Evolutionary conservation across 2,329 filamentous ascomycete species (phyloP), one percentile per base, ranked within the genome.

Genomic region (Botrytis byssoidea): DNA sequence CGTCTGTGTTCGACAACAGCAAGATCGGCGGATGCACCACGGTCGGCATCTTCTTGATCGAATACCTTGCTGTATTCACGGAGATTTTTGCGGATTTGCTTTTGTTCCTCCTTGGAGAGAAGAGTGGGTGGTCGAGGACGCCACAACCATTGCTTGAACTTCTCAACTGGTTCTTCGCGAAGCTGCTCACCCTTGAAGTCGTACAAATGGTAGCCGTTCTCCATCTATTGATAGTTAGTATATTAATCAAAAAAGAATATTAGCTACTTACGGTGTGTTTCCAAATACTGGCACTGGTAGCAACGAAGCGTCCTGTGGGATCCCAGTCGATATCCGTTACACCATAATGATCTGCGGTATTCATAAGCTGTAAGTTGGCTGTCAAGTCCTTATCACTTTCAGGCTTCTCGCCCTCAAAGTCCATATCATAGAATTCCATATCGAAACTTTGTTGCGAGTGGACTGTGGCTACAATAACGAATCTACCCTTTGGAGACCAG

Each of bases 271-370:
- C 95, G 79, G 92, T 88, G 83, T 98, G 95, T 84, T 97, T 98
- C 95, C 96, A 99, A 70, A 93, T 91, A 81, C 93, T 96, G 63
- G 95, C 95, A 86, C 94, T 97, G 60, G 93, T 97, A 75, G 95
- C 94, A 64, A 99, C 93, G 81, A 94, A 99, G 76, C 96, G 92
- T 75, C 96, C 96, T 73, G 94, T 97, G 18, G 96, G 95, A 81
- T 99, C 96, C 96, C 96, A 99, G 82, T 98, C 95, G 68, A 98
- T 91, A 81, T 99, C 95, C 40, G 96, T 99, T 71, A 99, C 92
- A 83, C 96, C 96, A 83, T 98, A 99, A 86, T 99, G 96, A 80
- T 99, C 96, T 68, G 89, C 92, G 5, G 91, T 93, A 84, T 93
- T 94, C 93, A 98, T 97, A 79, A 97, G 88, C 86, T 97, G 94